phyloP scores from a whole-genome alignment of 306 rosid genomes.

The Lotus japonicus region DNA sequence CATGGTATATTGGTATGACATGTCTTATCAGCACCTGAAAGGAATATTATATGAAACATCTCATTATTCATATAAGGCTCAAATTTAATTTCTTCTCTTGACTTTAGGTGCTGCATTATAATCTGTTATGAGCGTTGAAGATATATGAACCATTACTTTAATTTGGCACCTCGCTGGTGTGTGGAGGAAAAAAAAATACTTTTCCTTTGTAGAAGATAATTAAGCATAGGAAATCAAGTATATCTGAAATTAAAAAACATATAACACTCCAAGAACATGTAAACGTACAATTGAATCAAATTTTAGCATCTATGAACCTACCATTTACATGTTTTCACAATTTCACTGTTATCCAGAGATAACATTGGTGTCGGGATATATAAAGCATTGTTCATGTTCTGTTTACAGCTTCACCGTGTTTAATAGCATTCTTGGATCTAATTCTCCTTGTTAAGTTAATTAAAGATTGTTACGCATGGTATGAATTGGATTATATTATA shows the following conservation, averaged over 20 bases:
- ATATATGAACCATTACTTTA: conserved; percentile 14
- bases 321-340: too few relatives aligned
- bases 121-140: too few relatives aligned
- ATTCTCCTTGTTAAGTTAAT: too few relatives aligned
- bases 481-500: too few relatives aligned
- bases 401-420: too few relatives aligned
- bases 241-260: neutral
- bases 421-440: too few relatives aligned
- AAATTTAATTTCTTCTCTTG: neutral
- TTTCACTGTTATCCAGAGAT: too few relatives aligned
- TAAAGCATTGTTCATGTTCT: too few relatives aligned
- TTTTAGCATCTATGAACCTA: neutral
- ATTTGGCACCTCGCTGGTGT: conserved; percentile 13
- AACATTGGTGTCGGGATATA: too few relatives aligned
- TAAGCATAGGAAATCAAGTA: neutral
- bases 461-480: too few relatives aligned
- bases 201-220: neutral
- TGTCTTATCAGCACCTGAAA: neutral
- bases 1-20: too few relatives aligned
- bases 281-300: neutral
- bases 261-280: neutral
- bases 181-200: neutral
- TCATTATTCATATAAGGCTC: neutral
- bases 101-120: too few relatives aligned
- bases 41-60: neutral